phyloP scores from a whole-genome alignment of 2,329 filamentous ascomycete species.

The Periconia sp. region DNA sequence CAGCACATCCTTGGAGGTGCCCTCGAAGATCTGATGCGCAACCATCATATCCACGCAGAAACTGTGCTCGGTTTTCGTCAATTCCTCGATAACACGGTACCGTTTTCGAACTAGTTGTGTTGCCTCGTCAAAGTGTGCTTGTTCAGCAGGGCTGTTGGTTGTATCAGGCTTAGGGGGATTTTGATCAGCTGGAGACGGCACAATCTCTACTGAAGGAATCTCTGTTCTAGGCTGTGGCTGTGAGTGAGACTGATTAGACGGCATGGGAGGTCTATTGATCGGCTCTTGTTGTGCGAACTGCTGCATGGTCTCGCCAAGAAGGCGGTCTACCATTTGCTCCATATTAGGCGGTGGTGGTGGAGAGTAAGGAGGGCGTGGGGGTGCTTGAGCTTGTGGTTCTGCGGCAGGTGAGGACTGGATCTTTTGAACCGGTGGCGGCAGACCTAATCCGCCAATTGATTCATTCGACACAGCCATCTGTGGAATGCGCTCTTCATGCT shows the following conservation, averaged over 20 bases:
- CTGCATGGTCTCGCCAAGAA: background rate
- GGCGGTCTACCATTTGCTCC: background rate
- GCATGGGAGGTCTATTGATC: background rate
- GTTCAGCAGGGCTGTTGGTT: constrained; percentile 1
- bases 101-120: constrained; percentile 66
- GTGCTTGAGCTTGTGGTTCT: constrained; percentile 30
- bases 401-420: constrained; percentile 24
- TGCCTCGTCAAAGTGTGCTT: constrained; percentile 23
- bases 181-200: background rate
- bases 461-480: background rate
- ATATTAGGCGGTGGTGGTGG: constrained; percentile 47
- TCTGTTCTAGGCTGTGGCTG: background rate
- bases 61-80: constrained; percentile 87
- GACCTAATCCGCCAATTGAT: constrained; percentile 41
- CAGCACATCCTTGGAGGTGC: constrained; percentile 79
- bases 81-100: constrained; percentile 82
- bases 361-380: constrained; percentile 50
- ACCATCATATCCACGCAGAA: constrained; percentile 97
- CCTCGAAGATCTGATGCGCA: constrained; percentile 95
- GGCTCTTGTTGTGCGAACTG: background rate
- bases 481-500: background rate
- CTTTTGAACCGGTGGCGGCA: constrained; percentile 42
- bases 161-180: background rate
- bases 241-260: background rate
- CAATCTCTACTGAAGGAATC: background rate